These are phyloP conservation scores for Saccharomycopsis schoenii DNA, from an alignment of 805 yeast genomes.

Conservation along the genomic window DNA sequence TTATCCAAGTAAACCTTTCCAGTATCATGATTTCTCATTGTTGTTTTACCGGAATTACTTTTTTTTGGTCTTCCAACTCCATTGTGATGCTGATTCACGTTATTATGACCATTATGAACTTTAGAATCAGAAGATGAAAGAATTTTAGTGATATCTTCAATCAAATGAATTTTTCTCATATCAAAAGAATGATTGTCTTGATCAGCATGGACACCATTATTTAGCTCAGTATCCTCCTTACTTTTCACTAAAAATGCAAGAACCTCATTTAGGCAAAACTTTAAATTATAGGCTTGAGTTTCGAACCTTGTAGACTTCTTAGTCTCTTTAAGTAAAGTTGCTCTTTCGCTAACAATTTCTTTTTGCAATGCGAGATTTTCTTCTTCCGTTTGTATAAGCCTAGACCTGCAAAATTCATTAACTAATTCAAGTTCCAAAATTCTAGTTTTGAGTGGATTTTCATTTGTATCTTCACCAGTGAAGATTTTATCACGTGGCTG, in stretches of 20 bases:
- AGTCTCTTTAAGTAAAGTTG: not conserved
- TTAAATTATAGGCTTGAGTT: conserved; percentile 5
- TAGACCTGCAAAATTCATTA: conserved; percentile 75
- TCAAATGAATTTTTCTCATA: not conserved
- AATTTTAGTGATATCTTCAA: not conserved
- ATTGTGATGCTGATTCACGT: not conserved
- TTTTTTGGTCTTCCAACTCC: not conserved
- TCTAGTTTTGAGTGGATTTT: conserved; percentile 51
- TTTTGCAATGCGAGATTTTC: not conserved
- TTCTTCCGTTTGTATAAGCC: conserved; percentile 69
- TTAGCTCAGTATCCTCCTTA: not conserved
- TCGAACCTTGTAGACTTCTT: conserved; percentile 1
- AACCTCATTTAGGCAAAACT: conserved; percentile 14
- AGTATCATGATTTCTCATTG: not conserved
- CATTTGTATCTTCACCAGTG: conserved; percentile 24
- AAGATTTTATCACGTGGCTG: not conserved
- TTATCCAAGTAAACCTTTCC: not conserved
- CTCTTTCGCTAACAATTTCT: not conserved
- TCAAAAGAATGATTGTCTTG: not conserved
- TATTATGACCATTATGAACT: not conserved
- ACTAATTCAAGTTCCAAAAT: conserved; percentile 85
- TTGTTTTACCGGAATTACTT: not conserved
- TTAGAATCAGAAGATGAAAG: not conserved
- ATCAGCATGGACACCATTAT: not conserved
- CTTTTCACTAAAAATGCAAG: conserved; percentile 9